Conservation (phyloP, 2,329 filamentous ascomycete genomes). For the Fusarium siculi region DNA sequence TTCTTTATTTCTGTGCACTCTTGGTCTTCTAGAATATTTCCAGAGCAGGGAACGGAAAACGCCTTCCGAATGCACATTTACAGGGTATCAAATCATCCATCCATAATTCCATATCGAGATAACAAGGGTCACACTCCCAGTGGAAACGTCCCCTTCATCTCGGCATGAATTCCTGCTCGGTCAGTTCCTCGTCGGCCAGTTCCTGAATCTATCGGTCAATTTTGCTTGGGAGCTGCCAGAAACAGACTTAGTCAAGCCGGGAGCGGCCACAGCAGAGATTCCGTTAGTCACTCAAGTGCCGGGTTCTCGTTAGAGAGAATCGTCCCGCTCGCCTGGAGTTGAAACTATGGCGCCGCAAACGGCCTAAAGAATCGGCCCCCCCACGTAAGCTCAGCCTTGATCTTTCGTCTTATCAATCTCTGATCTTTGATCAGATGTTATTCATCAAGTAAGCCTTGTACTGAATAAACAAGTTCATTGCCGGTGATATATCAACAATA, state of each 20-base stretch:
- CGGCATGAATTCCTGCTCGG: constrained; percentile 11
- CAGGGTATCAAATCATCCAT: not conserved
- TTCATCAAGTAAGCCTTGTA: not conserved
- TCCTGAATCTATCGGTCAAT: not conserved
- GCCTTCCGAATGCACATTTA: not conserved
- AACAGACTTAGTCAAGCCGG: not conserved
- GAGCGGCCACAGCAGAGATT: not conserved
- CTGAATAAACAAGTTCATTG: not conserved
- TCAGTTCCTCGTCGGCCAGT: not conserved
- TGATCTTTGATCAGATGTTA: not conserved
- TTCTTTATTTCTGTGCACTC: not conserved
- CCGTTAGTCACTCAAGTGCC: constrained; percentile 8
- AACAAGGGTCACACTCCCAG: not conserved
- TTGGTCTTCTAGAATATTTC: constrained; percentile 20
- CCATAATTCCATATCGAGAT: constrained; percentile 14
- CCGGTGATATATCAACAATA: too few relatives aligned
- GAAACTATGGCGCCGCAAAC: constrained; percentile 8
- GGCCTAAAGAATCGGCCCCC: not conserved
- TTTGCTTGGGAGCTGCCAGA: not conserved
- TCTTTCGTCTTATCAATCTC: constrained; percentile 17
- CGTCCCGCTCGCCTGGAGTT: constrained; percentile 10
- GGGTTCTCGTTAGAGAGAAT: constrained; percentile 10
- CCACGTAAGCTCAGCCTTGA: not conserved
- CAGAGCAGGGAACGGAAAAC: not conserved
- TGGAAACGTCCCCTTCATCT: constrained; percentile 24